Base-by-base conservation (phyloP, 805 yeast genomes). In the Ogataea pignaliae region DNA sequence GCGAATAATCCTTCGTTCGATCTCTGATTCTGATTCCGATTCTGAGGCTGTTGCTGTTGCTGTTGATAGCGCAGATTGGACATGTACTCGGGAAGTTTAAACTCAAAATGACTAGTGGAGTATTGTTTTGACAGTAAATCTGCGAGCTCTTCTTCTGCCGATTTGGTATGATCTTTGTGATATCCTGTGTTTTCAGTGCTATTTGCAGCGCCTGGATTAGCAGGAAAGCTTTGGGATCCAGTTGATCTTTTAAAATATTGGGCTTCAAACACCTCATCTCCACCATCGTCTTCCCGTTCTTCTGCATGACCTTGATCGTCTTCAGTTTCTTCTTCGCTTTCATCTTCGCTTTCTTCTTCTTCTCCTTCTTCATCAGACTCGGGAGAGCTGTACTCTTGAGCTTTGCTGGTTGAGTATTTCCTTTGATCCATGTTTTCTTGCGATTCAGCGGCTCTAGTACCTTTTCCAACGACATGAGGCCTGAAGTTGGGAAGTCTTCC, bases 401-500 rank as follows among this genome's bases (percentile, higher is more conserved):
- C 26, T 21, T 21, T 21, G 26, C 26, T 4, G 33, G 4, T 30
- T 5, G 13, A 4, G 5, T 4, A 4, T n/a, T 4, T 5, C 6
- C 33, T n/a, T 13, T 17, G 17, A 34, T 15, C 16, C 17, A 5
- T 11, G 14, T n/a, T 12, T 36, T 39, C 31, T 14, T 14, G 26
- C 13, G 8, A 8, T 5, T 16, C 36, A 11, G 26, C 41, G 14
- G 9, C 37, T 21, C 10, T 36, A 13, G 30, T 10, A 30, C 26
- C 12, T 28, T 14, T 4, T n/a, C 28, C 43, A 16, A 30, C 10
- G 12, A 15, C 18, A 4, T 46, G 50, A 3, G 43, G 36, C 18
- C 44, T 52, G 21, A 48, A 28, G n/a, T 48, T 37, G 3, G 64
- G 63, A 6, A 39, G 44, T n/a, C 40, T 37, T 5, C 60, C 60